A percentile compares a stretch with the other conserved stretches of the same genome.
phyloP scores from a whole-genome alignment of 768 basidiomycete genomes.

The Guyanaporus albipodus region DNA sequence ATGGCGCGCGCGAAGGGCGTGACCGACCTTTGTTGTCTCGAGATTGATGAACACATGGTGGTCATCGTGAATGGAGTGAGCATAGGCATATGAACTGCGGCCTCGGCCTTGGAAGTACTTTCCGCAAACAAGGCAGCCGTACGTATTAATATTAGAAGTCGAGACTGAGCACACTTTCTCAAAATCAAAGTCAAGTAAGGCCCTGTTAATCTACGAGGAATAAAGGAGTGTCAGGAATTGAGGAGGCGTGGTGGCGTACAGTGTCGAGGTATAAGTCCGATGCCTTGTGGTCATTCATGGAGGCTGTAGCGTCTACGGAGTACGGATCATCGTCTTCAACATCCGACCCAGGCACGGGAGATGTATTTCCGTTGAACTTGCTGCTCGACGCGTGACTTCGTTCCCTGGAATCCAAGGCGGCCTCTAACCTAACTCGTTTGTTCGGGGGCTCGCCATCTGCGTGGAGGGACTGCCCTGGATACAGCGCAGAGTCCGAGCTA shows the following conservation, averaged over 20 bases:
- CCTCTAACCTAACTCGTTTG: conserved; percentile 28
- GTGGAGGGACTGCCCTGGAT: conserved; percentile 3
- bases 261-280: conserved; percentile 96
- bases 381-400: conserved; percentile 24
- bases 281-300: conserved; percentile 36
- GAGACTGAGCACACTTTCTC: conserved; percentile 99
- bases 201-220: conserved; percentile 74
- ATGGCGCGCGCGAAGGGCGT: conserved; percentile 15
- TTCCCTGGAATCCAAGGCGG: conserved; percentile 18
- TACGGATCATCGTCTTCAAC: conserved; percentile 27
- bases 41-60: conserved; percentile 99
- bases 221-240: conserved; percentile 15
- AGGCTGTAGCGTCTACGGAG: conserved; percentile 23
- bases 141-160: conserved; percentile 93
- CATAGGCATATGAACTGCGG: conserved; percentile 89
- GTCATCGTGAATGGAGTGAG: conserved; percentile 96
- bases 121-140: conserved; percentile 95
- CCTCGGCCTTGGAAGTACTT: conserved; percentile 99
- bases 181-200: conserved; percentile 94
- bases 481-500: conserved; percentile 6
- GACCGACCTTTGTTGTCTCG: conserved; percentile 74
- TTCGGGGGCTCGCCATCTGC: conserved; percentile 25
- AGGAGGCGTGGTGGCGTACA: conserved; percentile 43
- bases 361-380: conserved; percentile 30
- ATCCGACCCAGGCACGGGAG: conserved; percentile 14